Evolutionary conservation across 495 filamentous ascomycete species (phyloP).

Genomic region (Hypoxylon subgilvum): DNA sequence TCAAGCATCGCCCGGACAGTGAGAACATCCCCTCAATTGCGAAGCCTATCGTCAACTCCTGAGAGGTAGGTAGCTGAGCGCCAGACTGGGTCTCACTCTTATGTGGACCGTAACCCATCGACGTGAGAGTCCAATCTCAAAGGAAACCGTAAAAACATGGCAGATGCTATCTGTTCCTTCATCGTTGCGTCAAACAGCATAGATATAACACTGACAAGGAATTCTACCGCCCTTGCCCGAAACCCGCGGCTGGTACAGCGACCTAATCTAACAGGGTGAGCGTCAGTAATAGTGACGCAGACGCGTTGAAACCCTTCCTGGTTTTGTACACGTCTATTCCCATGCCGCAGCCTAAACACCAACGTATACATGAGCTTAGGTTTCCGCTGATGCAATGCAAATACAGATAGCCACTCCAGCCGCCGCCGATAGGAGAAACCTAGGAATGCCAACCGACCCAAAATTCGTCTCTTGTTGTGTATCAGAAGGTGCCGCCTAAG

Average conservation of each 20-base stretch:
- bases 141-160: too few relatives aligned
- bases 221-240: neutral
- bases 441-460: neutral
- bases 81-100: too few relatives aligned
- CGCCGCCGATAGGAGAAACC: neutral
- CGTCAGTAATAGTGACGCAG: neutral
- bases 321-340: neutral
- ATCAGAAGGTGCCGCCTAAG: neutral
- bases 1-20: too few relatives aligned
- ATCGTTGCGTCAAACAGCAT: neutral
- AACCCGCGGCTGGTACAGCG: neutral
- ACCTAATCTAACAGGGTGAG: neutral
- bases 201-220: neutral
- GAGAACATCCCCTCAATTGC: too few relatives aligned
- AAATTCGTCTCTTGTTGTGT: neutral
- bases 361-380: constrained; percentile 1
- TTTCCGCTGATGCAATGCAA: constrained; percentile 28
- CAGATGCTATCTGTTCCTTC: too few relatives aligned
- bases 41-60: too few relatives aligned
- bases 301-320: neutral
- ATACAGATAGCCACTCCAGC: constrained; percentile 15
- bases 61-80: too few relatives aligned
- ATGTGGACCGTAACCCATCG: too few relatives aligned
- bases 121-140: too few relatives aligned
- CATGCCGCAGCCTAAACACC: constrained; percentile 5